Evolutionary conservation across 1,284 basidiomycete genomes (phyloP).

Genomic region (Puccinia coronata): DNA sequence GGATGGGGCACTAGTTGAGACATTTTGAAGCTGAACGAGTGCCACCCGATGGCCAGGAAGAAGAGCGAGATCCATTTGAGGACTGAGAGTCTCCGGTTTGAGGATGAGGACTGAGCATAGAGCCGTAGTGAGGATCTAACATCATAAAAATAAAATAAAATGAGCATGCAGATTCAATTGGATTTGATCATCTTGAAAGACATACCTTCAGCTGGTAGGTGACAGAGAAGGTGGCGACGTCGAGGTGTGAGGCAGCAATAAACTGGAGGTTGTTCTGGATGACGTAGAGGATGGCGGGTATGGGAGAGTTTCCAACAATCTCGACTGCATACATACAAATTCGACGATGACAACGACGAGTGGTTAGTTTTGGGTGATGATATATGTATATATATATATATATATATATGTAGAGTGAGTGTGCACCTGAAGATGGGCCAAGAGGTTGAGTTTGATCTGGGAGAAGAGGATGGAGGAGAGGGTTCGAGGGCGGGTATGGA

Average conservation of each 20-base stretch:
- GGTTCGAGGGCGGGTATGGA: neutral
- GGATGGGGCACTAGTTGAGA: conserved; percentile 25
- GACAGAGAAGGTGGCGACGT: conserved; percentile 87
- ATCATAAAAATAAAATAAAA: neutral
- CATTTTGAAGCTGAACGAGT: conserved; percentile 81
- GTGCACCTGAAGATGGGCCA: conserved; percentile 20
- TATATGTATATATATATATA: no score
- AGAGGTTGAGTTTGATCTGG: conserved; percentile 22
- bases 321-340: no score
- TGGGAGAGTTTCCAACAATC: conserved; percentile 97
- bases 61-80: conserved; percentile 81
- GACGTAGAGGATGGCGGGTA: conserved; percentile 93
- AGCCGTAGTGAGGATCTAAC: conserved; percentile 88
- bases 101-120: conserved; percentile 87
- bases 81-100: conserved; percentile 70
- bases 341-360: neutral
- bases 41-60: conserved; percentile 87
- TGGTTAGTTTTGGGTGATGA: neutral
- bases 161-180: no score
- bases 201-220: conserved; percentile 52
- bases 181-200: neutral
- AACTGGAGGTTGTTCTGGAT: conserved; percentile 96
- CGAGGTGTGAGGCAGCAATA: conserved; percentile 86
- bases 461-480: conserved; percentile 6
- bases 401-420: neutral